Percentiles rank a stretch among this genome's conserved stretches.
phyloP scores from a whole-genome alignment of 2,329 filamentous ascomycete species.

The Macrophomina phaseolina region DNA sequence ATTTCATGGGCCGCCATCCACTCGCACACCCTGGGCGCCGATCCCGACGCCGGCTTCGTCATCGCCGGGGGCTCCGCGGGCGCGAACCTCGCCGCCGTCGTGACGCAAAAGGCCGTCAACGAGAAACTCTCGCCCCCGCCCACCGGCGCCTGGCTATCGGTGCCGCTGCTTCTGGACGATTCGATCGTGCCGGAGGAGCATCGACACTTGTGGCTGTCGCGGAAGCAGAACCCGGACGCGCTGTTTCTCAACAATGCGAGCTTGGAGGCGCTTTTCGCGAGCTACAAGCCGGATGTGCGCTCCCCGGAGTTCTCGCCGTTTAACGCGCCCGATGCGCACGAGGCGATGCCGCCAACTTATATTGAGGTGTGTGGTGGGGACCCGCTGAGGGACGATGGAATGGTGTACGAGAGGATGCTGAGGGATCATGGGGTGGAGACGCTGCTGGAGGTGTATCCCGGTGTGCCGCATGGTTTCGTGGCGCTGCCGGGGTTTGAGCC shows the following conservation, averaged over 20 bases:
- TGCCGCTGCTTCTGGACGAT: background rate
- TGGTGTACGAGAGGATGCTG: conserved; percentile 28
- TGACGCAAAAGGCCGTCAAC: background rate
- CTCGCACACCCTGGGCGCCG: background rate
- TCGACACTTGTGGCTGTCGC: background rate
- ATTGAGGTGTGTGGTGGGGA: conserved; percentile 30
- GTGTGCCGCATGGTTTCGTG: conserved; percentile 25
- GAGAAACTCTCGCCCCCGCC: background rate
- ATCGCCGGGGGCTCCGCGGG: background rate
- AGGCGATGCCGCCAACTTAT: conserved; percentile 23
- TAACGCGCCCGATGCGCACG: background rate
- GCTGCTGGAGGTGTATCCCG: conserved; percentile 28
- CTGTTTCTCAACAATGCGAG: background rate
- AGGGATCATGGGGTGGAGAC: conserved; percentile 28
- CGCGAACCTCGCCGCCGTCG: background rate
- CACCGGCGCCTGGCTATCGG: background rate
- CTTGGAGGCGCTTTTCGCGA: background rate
- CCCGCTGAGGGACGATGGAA: conserved; percentile 27
- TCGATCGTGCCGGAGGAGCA: background rate
- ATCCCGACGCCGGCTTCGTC: background rate
- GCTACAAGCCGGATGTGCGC: background rate
- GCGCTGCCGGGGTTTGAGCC: no score
- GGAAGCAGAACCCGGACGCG: conserved; percentile 5
- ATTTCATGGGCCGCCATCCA: conserved; percentile 23
- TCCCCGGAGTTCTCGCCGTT: conserved; percentile 4